A percentile compares a stretch with the other conserved stretches of the same genome.
Evolutionary conservation across 202 grass and related monocot species (phyloP).

Genomic region (Brachypodium distachyon): DNA sequence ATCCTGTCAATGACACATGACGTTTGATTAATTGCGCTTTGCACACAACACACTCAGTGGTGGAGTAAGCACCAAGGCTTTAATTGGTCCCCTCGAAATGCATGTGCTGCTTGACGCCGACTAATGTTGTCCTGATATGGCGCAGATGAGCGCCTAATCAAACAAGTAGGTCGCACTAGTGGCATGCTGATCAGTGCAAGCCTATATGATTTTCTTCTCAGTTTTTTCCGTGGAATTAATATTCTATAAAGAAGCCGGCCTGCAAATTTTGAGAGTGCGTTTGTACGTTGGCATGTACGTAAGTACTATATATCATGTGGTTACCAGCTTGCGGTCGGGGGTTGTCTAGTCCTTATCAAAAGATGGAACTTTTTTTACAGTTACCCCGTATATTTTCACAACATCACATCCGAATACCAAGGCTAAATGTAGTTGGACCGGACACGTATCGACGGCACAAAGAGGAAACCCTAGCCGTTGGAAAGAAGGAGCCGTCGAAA

Average conservation of each 20-base stretch:
- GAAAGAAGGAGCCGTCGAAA: too few species aligned
- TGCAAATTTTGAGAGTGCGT: neutral
- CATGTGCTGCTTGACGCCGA: slow-evolving; percentile 21
- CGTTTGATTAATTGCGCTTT: slow-evolving; percentile 15
- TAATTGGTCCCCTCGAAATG: slow-evolving; percentile 7
- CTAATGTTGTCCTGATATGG: slow-evolving; percentile 28
- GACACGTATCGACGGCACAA: too few species aligned
- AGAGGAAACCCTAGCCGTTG: too few species aligned
- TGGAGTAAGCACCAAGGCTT: slow-evolving; percentile 21
- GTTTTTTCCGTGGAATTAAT: neutral
- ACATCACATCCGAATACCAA: slow-evolving; percentile 1
- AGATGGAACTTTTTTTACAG: neutral
- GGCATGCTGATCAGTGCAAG: neutral
- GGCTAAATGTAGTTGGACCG: too few species aligned
- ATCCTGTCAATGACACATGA: neutral
- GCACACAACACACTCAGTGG: neutral
- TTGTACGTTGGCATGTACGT: neutral
- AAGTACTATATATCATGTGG: neutral
- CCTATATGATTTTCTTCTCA: neutral
- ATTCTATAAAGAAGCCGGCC: neutral
- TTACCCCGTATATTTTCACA: neutral
- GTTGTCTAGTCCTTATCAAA: neutral
- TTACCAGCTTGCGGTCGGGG: neutral
- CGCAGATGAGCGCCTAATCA: slow-evolving; percentile 4
- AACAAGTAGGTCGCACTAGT: slow-evolving; percentile 23